phyloP scores from a whole-genome alignment of 495 filamentous ascomycete species.

The Aspergillus sclerotiicarbonarius region DNA sequence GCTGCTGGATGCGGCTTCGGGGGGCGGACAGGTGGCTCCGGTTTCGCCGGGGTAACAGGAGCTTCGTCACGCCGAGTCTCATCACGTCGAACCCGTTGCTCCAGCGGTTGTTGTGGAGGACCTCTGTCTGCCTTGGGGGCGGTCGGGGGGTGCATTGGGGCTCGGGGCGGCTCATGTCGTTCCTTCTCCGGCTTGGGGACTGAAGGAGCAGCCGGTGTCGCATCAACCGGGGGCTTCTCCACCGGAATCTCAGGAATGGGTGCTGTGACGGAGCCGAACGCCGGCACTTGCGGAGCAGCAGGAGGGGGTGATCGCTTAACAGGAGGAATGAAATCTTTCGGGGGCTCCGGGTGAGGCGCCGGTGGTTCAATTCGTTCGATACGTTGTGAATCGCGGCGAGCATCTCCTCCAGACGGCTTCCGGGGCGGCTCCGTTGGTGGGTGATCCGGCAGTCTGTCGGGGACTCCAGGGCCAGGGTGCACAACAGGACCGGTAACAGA shows the following conservation, averaged over 20 bases:
- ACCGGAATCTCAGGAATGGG: constrained; percentile 28
- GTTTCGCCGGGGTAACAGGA: constrained; percentile 15
- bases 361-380: constrained; percentile 37
- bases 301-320: constrained; percentile 63
- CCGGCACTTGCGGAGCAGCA: constrained; percentile 76
- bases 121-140: constrained; percentile 41
- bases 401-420: constrained; percentile 32
- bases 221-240: constrained; percentile 38
- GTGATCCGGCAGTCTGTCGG: constrained; percentile 28
- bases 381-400: constrained; percentile 34
- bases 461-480: constrained; percentile 15
- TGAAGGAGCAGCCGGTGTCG: constrained; percentile 35
- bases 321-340: constrained; percentile 38
- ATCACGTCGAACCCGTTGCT: constrained; percentile 24
- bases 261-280: constrained; percentile 63
- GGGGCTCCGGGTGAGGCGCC: constrained; percentile 36
- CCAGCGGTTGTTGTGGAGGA: constrained; percentile 19
- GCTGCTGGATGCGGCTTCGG: constrained; percentile 22
- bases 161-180: constrained; percentile 20
- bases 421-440: constrained; percentile 41
- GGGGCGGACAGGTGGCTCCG: constrained; percentile 16
- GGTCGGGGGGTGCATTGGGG: constrained; percentile 35
- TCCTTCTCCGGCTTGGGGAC: constrained; percentile 33
- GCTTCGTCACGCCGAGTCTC: constrained; percentile 19
- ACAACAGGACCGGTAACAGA: constrained; percentile 14